phyloP scores from a whole-genome alignment of 495 filamentous ascomycete species.

The Aspergillus cavernicola region DNA sequence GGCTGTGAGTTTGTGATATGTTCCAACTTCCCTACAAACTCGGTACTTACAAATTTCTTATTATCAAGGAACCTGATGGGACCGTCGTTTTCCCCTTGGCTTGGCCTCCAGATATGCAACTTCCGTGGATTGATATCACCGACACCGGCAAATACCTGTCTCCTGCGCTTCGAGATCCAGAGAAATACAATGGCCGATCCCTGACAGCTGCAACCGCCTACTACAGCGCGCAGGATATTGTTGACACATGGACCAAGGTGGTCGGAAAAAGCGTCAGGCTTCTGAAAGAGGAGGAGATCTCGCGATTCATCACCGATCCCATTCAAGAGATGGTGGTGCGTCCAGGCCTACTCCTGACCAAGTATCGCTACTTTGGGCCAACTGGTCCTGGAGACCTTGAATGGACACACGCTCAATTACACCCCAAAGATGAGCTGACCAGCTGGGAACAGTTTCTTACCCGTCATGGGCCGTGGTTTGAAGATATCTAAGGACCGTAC shows the following conservation, averaged over 20 bases:
- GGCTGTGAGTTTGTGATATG: slow-evolving; percentile 9
- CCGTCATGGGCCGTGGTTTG: neutral
- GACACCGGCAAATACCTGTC: slow-evolving; percentile 52
- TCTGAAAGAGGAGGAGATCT: too few relatives aligned
- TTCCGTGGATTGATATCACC: slow-evolving; percentile 51
- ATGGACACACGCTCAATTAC: neutral
- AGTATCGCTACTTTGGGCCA: neutral
- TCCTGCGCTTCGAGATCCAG: slow-evolving; percentile 31
- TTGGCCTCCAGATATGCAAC: slow-evolving; percentile 24
- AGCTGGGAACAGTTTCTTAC: neutral
- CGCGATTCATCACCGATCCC: too few relatives aligned
- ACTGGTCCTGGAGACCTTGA: neutral
- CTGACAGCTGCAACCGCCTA: slow-evolving; percentile 48
- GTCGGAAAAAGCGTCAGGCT: too few relatives aligned
- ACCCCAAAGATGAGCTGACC: neutral
- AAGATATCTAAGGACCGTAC: too few relatives aligned
- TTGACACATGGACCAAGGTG: too few relatives aligned
- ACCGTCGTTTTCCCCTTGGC: slow-evolving; percentile 10
- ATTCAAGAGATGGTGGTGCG: too few relatives aligned
- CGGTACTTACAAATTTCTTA: too few relatives aligned
- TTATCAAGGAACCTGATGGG: slow-evolving; percentile 20
- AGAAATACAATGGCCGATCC: slow-evolving; percentile 17
- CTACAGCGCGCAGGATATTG: slow-evolving; percentile 20
- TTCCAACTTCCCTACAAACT: too few relatives aligned
- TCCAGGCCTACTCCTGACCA: neutral